Evolutionary conservation across 176 grass and related monocot species (phyloP), one percentile per base, ranked within the genome.

Genomic region (Bothriochloa decipiens): DNA sequence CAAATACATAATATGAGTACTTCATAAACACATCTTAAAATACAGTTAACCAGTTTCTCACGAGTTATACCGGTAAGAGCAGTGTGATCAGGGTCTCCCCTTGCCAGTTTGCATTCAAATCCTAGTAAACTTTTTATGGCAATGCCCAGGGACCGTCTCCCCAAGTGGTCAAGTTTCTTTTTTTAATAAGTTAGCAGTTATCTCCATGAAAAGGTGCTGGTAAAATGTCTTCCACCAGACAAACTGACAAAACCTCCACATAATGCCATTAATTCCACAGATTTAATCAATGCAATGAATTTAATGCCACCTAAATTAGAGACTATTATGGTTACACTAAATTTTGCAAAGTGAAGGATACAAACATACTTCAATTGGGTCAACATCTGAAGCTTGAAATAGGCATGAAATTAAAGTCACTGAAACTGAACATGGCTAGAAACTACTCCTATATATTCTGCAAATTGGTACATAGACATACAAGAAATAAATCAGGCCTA

Each of bases 231-330:
- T 63, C 36, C 77, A 70, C 3, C 41, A 14, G 53, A 88, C 40
- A 78, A 83, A 77, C 71, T 22, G 3, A 88, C 52, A 72, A 88
- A 77, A 83, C 22, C 6, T 64, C 53, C 67, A 77, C 45, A 79
- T 43, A 35, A 46, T 58, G 65, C 20, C 72, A 83, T 71, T 55
- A 41, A 11, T 27, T 27, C 60, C 23, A 63, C 60, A 63, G 3
- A 62, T 80, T 46, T 20, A n/a, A 78, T 18, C 60, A 3, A 91
- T 77, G 29, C 82, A 85, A 68, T 70, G 52, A 75, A 55, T 75
- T 81, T 11, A 71, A 81, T 86, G 68, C 82, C 68, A 91, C 50
- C 90, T 83, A 88, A 85, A 86, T 91, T 79, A 86, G 86, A 85
- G 39, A 86, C n/a, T 79, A 47, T 82, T 76, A 52, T 46, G 17